Conservation (phyloP, 1,284 basidiomycete species). For the Hemileia vastatrix region DNA sequence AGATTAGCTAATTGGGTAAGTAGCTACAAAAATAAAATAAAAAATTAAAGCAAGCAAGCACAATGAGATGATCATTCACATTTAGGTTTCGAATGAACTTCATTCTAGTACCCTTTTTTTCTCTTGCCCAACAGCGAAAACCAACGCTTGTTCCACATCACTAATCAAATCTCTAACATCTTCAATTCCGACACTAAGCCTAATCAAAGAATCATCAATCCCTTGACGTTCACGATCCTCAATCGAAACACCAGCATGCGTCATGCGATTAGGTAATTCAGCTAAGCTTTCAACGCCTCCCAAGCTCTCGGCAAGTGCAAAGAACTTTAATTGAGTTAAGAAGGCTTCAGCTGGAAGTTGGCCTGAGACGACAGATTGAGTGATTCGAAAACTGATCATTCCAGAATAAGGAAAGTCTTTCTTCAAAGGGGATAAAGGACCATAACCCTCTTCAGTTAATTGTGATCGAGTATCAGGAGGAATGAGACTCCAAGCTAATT, state of each 20-base stretch:
- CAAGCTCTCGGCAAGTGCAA: conserved; percentile 77
- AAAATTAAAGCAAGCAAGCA: no score
- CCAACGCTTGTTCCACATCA: conserved; percentile 64
- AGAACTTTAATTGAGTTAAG: conserved; percentile 59
- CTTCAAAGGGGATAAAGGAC: conserved; percentile 66
- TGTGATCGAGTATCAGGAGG: conserved; percentile 44
- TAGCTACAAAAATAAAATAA: no score
- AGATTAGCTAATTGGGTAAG: no score
- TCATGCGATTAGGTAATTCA: conserved; percentile 57
- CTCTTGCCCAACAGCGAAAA: background rate
- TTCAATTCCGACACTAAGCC: conserved; percentile 80
- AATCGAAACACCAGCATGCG: conserved; percentile 53
- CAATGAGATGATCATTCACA: no score
- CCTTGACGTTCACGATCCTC: conserved; percentile 61
- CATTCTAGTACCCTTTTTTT: no score
- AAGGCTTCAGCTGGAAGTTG: conserved; percentile 54
- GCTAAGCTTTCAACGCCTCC: conserved; percentile 86
- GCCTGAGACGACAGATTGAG: conserved; percentile 47
- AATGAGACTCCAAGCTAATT: conserved; percentile 56
- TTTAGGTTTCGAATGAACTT: no score
- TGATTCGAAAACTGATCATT: conserved; percentile 53
- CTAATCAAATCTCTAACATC: conserved; percentile 69
- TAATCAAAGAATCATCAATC: conserved; percentile 68
- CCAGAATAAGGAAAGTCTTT: conserved; percentile 61
- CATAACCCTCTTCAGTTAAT: conserved; percentile 23